Evolutionary conservation across 2,329 filamentous ascomycete genomes (phyloP), one percentile per base, ranked within the genome.

Genomic region (Clarireedia hainanense): DNA sequence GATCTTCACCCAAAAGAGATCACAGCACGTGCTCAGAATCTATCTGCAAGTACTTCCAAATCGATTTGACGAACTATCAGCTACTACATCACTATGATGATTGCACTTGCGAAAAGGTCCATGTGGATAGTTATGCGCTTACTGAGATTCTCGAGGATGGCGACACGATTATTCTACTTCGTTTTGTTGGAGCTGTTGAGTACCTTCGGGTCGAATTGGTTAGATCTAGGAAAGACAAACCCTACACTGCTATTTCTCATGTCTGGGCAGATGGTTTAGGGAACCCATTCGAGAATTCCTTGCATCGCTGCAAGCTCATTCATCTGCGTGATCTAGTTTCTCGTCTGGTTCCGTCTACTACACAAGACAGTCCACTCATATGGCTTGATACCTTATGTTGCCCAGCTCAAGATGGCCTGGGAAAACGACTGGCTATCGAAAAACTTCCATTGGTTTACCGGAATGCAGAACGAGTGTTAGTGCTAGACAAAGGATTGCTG

Each of bases 361-460:
- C 10, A 34, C 12, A 23, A 34, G 67, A 51, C 5, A 26, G 23
- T 23, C 39, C 26, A 54, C 63, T 7, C 36, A 39, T 71, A 4
- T 72, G 68, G 70, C 57, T 71, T n/a, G 70, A 71, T 57, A 69
- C 70, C 1, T 55, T 72, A 7, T 70, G 68, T 52, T 71, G 69
- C 45, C 70, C 69, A 6, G 57, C 46, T 14, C 17, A 57, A 50
- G 42, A 57, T 67, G 12, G 62, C 62, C 17, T 37, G 1, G 43
- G 49, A n/a, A 57, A 57, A 43, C 24, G 37, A 24, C 9, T 26
- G 6, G 55, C 71, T 1, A 65, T 73, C 3, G 59, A 65, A 27
- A 65, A 66, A 10, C 71, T 73, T n/a, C 63, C 65, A 0, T 60
- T 66, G 7, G 68, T 71, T 0, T 73, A 73, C 53, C 59, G 61